Base-by-base conservation (phyloP, 208 protist species). In the Herpetomonas tarakana region DNA sequence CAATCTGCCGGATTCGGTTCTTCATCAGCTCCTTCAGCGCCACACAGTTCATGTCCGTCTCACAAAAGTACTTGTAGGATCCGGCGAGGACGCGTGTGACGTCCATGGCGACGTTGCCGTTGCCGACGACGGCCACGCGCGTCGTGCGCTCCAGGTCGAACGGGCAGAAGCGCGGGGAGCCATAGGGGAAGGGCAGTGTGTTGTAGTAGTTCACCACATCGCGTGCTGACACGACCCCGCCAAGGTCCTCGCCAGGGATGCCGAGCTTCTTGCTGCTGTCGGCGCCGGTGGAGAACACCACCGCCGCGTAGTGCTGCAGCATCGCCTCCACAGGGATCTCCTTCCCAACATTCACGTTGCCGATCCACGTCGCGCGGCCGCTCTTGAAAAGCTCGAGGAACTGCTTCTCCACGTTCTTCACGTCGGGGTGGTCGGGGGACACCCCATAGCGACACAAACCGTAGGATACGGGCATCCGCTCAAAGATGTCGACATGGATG, bases 361-460 rank as follows among this genome's bases (percentile, higher is more conserved):
- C 97, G 44, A 97, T 80, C 78, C 92, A 98, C 27, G 83, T 86
- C 11, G 95, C 76, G 46, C 81, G 74, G 6, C 73, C 78, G 27
- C 74, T 68, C 58, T 85, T 71, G 62, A 93, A 91, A 50, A 98
- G 76, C 25, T 87, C 58, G 52, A 89, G 62, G 57, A 97, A 98
- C 59, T 94, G 83, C 53, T 83, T 81, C 68, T 90, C 88, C 26
- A 98, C 93, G 54, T 96, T 96, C 64, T 98, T 98, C 47, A 98
- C 96, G 57, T 99, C 97, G 0, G 90, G 96, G 71, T 99, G 98
- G 69, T 99, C 98, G 0, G 98, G 98, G 3, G 97, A 94, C 12
- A 99, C 97, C 31, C 98, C 98, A 78, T 97, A 98, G 53, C 98
- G 90, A 39, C 94, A 96, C 12, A 99, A 70, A n/a, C 98, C 98